A percentile compares a stretch with the other conserved stretches of the same genome.
phyloP scores from a whole-genome alignment of 345 rosid genomes.

The Rhodamnia argentea region DNA sequence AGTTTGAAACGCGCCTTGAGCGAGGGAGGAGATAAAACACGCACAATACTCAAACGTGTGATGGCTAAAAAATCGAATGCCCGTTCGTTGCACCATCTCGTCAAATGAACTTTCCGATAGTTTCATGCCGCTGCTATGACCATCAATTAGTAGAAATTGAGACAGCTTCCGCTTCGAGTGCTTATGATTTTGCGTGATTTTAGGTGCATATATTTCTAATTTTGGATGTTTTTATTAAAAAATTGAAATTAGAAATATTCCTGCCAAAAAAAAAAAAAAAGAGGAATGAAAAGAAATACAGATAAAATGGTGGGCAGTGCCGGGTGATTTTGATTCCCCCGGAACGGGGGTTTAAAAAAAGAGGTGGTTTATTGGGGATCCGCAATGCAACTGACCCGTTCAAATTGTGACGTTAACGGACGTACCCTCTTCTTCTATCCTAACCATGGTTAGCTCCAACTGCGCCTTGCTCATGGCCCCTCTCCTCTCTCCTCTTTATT shows the following conservation, averaged over 20 bases:
- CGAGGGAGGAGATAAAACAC: neutral
- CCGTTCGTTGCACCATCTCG: too few species aligned
- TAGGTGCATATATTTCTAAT: neutral
- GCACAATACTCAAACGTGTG: neutral
- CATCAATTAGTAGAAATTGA: neutral
- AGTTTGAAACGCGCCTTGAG: neutral
- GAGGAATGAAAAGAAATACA: neutral
- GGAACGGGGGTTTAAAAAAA: neutral
- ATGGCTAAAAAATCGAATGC: neutral
- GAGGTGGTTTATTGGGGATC: constrained; percentile 33
- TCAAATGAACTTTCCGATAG: neutral
- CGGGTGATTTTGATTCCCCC: neutral
- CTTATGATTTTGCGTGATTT: neutral
- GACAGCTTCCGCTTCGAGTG: too few species aligned
- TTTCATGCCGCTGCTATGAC: too few species aligned
- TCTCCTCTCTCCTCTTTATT: neutral
- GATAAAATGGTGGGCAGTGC: neutral
- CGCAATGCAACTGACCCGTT: constrained; percentile 1
- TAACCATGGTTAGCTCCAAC: neutral
- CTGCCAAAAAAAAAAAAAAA: neutral
- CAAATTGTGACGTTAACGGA: neutral
- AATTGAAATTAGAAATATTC: neutral
- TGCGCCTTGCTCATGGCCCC: neutral
- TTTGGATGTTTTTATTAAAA: neutral
- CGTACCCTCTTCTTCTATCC: neutral